phyloP scores from a whole-genome alignment of 2,329 filamentous ascomycete species.

The Oidium heveae region DNA sequence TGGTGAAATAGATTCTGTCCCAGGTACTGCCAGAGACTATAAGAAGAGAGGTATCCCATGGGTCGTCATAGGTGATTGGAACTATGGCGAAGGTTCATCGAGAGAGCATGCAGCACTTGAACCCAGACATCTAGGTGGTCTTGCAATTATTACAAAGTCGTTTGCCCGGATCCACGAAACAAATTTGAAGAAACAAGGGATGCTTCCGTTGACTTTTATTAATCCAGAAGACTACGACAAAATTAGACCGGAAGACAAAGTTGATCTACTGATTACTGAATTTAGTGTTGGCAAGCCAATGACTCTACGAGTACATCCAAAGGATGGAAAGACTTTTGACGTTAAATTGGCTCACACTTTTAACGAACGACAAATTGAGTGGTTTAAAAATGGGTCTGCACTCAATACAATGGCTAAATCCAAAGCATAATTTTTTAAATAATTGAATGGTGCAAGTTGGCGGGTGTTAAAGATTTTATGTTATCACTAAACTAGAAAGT shows the following conservation, averaged over 20 bases:
- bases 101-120: slow-evolving; percentile 97
- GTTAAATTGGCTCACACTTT: slow-evolving; percentile 80
- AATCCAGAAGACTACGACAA: slow-evolving; percentile 95
- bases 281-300: slow-evolving; percentile 81
- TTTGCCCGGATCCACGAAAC: slow-evolving; percentile 99
- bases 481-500: too few species aligned
- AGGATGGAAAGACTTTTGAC: slow-evolving; percentile 60
- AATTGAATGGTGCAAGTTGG: too few species aligned
- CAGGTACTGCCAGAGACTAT: slow-evolving; percentile 89
- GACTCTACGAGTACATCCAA: slow-evolving; percentile 76
- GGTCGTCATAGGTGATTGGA: slow-evolving; percentile 98
- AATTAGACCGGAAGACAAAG: slow-evolving; percentile 74
- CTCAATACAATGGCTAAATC: slow-evolving; percentile 82
- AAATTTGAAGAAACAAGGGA: slow-evolving; percentile 99
- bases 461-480: too few species aligned
- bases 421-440: background rate
- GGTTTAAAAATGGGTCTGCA: slow-evolving; percentile 96
- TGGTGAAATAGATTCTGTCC: slow-evolving; percentile 66
- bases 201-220: slow-evolving; percentile 90
- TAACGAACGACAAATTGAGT: slow-evolving; percentile 93
- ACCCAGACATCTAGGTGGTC: slow-evolving; percentile 85
- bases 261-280: slow-evolving; percentile 74
- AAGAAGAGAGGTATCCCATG: slow-evolving; percentile 90
- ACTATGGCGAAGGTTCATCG: slow-evolving; percentile 94
- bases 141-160: slow-evolving; percentile 83